phyloP scores from a whole-genome alignment of 768 basidiomycete genomes.

The Lenzites betulinus region DNA sequence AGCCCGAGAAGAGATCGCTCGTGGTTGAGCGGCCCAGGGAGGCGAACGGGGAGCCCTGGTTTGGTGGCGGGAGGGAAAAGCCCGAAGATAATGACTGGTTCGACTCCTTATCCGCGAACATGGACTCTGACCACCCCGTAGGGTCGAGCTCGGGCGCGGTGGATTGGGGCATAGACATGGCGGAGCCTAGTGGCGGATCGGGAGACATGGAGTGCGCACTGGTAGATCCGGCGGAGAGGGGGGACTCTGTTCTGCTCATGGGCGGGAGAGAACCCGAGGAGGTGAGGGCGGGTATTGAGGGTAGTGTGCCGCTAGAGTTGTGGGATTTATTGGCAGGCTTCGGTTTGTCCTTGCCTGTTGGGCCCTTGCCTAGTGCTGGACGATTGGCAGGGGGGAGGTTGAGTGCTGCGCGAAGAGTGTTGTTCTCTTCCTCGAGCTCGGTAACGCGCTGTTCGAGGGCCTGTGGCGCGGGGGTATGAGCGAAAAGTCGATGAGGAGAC shows the following conservation, averaged over 20 bases:
- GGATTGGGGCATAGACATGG: slow-evolving; percentile 16
- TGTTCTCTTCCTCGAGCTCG: slow-evolving; percentile 85
- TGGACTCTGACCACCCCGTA: slow-evolving; percentile 23
- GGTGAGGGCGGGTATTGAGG: slow-evolving; percentile 21
- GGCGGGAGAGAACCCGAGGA: slow-evolving; percentile 21
- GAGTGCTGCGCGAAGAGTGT: slow-evolving; percentile 67
- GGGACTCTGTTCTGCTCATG: slow-evolving; percentile 35
- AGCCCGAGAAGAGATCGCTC: slow-evolving; percentile 12
- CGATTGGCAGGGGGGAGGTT: slow-evolving; percentile 75
- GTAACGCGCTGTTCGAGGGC: slow-evolving; percentile 79
- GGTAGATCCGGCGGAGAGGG: slow-evolving; percentile 46
- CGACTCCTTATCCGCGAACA: slow-evolving; percentile 25
- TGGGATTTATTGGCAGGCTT: slow-evolving; percentile 33
- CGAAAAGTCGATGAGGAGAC: slow-evolving; percentile 16
- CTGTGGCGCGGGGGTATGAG: slow-evolving; percentile 41
- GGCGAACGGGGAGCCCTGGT: slow-evolving; percentile 11
- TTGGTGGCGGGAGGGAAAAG: slow-evolving; percentile 33
- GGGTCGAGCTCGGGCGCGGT: slow-evolving; percentile 19
- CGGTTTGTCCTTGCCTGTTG: slow-evolving; percentile 85
- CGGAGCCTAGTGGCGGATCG: slow-evolving; percentile 40
- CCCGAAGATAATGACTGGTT: slow-evolving; percentile 31
- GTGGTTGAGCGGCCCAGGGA: slow-evolving; percentile 13
- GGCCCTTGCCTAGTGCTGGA: slow-evolving; percentile 76
- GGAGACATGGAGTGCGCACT: slow-evolving; percentile 68
- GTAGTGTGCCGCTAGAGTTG: slow-evolving; percentile 6